phyloP scores from a whole-genome alignment of 2,329 filamentous ascomycete genomes.

The Pseudogymnoascus sp. region DNA sequence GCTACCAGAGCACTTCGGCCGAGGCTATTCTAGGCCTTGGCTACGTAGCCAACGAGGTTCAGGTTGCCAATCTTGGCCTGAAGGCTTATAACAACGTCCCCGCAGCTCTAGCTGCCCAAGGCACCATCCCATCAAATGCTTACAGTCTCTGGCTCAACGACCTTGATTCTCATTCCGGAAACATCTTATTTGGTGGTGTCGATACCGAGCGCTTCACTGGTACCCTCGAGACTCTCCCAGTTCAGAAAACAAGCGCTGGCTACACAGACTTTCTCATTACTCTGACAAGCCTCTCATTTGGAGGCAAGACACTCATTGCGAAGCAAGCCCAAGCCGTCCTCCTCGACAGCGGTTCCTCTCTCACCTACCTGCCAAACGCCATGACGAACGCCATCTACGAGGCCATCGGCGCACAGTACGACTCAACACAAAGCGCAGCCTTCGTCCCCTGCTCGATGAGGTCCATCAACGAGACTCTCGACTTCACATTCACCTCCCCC shows the following conservation, averaged over 20 bases:
- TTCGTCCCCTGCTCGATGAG: constrained; percentile 56
- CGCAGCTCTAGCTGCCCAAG: constrained; percentile 54
- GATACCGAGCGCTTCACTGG: constrained; percentile 61
- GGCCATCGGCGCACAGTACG: constrained; percentile 53
- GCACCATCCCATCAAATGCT: constrained; percentile 57
- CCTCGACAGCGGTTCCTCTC: constrained; percentile 64
- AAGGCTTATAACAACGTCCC: constrained; percentile 63
- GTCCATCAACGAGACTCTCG: constrained; percentile 37
- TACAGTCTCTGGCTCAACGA: constrained; percentile 75
- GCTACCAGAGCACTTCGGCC: constrained; percentile 52
- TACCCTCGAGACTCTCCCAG: constrained; percentile 58
- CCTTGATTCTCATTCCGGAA: constrained; percentile 57
- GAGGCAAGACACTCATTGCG: constrained; percentile 37
- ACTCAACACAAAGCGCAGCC: constrained; percentile 46
- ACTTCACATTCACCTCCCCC: constrained; percentile 50
- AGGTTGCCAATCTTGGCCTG: constrained; percentile 51
- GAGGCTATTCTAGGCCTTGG: constrained; percentile 84
- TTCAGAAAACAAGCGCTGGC: constrained; percentile 47
- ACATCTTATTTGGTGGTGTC: constrained; percentile 69
- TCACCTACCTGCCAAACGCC: constrained; percentile 59
- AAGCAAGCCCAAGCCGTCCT: constrained; percentile 55
- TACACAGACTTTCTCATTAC: constrained; percentile 64
- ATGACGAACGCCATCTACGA: constrained; percentile 51
- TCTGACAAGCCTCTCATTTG: constrained; percentile 52
- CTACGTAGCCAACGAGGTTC: constrained; percentile 72